A percentile compares a stretch with the other conserved stretches of the same genome.
phyloP scores from a whole-genome alignment of 2,329 filamentous ascomycete genomes.

The Pseudocercospora ulei region DNA sequence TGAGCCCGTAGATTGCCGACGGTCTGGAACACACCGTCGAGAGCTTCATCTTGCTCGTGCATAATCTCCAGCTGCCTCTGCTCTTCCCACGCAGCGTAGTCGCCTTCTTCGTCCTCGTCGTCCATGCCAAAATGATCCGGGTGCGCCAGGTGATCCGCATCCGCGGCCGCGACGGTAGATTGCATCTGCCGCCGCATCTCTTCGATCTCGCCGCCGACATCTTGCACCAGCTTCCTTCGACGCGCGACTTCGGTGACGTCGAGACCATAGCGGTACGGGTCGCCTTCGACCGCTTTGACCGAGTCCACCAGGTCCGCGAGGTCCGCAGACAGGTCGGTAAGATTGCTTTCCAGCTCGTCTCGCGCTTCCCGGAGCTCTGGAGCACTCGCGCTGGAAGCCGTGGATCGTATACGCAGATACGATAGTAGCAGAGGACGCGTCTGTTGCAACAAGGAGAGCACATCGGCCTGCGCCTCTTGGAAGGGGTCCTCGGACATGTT shows the following conservation, averaged over 20 bases:
- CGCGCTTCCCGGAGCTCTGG: constrained; percentile 59
- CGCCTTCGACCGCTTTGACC: constrained; percentile 75
- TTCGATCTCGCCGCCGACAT: constrained; percentile 80
- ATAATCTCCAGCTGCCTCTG: constrained; percentile 85
- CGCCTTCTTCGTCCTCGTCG: constrained; percentile 41
- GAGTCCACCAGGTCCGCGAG: constrained; percentile 79
- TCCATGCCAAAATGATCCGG: constrained; percentile 45
- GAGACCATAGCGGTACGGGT: constrained; percentile 79
- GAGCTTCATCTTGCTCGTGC: constrained; percentile 84
- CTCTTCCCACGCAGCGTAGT: constrained; percentile 67
- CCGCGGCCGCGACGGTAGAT: constrained; percentile 45
- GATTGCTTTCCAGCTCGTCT: constrained; percentile 67
- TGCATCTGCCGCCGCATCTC: constrained; percentile 77
- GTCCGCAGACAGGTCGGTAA: constrained; percentile 66
- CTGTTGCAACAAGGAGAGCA: constrained; percentile 68
- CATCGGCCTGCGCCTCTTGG: constrained; percentile 54
- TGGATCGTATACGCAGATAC: constrained; percentile 88
- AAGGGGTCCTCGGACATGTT: constrained; percentile 42
- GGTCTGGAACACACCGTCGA: constrained; percentile 86
- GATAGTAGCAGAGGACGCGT: constrained; percentile 84
- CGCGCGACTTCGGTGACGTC: constrained; percentile 72
- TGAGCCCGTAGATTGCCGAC: constrained; percentile 84
- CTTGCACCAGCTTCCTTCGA: constrained; percentile 70
- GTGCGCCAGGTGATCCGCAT: constrained; percentile 45
- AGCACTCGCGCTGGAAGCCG: constrained; percentile 59